These are phyloP conservation scores for Scheffersomyces insectosa DNA, from an alignment of 1,139 yeast genomes.

Conservation along the genomic window DNA sequence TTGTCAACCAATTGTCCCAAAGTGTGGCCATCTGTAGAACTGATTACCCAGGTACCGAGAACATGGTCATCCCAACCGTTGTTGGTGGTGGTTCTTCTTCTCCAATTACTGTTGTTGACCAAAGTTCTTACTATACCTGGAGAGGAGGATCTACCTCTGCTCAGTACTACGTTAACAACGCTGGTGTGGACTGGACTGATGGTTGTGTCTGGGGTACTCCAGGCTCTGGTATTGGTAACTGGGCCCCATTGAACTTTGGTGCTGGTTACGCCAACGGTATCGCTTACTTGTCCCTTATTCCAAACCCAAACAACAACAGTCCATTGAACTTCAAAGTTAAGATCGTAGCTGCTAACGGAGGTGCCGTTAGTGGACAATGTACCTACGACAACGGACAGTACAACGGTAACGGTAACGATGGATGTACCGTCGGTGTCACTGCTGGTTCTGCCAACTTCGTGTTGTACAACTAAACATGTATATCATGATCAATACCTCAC, in stretches of 20 bases:
- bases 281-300: constrained; percentile 87
- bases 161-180: constrained; percentile 96
- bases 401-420: constrained; percentile 69
- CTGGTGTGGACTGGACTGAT: constrained; percentile 84
- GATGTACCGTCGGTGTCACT: constrained; percentile 92
- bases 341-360: constrained; percentile 65
- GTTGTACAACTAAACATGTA: constrained; percentile 36
- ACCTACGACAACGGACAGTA: constrained; percentile 75
- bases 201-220: constrained; percentile 92
- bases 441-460: constrained; percentile 77
- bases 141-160: constrained; percentile 81
- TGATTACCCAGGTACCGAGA: constrained; percentile 98
- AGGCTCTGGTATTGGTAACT: constrained; percentile 88
- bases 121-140: constrained; percentile 79
- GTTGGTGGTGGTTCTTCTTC: constrained; percentile 66
- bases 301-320: constrained; percentile 84
- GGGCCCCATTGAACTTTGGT: constrained; percentile 97
- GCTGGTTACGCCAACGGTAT: constrained; percentile 81
- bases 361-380: constrained; percentile 74
- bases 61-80: constrained; percentile 92
- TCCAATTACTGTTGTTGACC: constrained; percentile 78
- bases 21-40: constrained; percentile 92
- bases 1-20: constrained; percentile 61
- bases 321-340: constrained; percentile 84
- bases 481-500: no score